Base-by-base conservation (phyloP, 2,329 filamentous ascomycete species). In the Colletotrichum cordylinicola region DNA sequence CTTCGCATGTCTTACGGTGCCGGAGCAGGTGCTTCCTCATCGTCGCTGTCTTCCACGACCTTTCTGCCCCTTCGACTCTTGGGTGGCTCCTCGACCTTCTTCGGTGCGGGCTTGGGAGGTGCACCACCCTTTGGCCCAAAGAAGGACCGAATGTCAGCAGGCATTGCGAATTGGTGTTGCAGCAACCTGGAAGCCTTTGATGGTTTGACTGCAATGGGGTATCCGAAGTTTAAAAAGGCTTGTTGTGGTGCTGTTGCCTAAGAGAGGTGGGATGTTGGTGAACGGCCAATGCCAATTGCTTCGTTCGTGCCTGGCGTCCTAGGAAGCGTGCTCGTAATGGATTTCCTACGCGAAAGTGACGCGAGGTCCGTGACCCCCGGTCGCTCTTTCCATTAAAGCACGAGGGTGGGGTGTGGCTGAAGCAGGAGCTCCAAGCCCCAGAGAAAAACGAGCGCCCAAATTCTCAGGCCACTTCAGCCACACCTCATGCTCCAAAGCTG, bases 81-180 rank as follows among this genome's bases (percentile, higher is more conserved):
- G 65, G 84, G 76, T 16, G 87, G 79, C 67, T 86, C 85, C 73
- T 88, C 87, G 55, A 82, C 82, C 80, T 89, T 88, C 82, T 88
- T 89, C 4, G 85, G 79, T 13, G 85, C 80, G 43, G 87, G 85
- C 79, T 90, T 88, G 64, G 88, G 86, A 60, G 89, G 86, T 79
- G 90, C 88, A 78, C 90, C 89, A 67, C 92, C 91, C 84, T 96
- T 96, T 77, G 94, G 92, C 71, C 94, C 93, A 87, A 98, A 98
- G 86, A 98, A 98, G 80, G 90, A 95, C 82, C 96, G 91, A 81
- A 98, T 98, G 85, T 98, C 96, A 78, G 60, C 60, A 67, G 96
- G 92, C 96, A 98, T 98, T 77, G 79, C 78, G 77, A 74, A 13
- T 12, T 33, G 39, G 31, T 56, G 9, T 27, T 43, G 31, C 24